phyloP scores from a whole-genome alignment of 495 filamentous ascomycete species.

The Daldinia decipiens region DNA sequence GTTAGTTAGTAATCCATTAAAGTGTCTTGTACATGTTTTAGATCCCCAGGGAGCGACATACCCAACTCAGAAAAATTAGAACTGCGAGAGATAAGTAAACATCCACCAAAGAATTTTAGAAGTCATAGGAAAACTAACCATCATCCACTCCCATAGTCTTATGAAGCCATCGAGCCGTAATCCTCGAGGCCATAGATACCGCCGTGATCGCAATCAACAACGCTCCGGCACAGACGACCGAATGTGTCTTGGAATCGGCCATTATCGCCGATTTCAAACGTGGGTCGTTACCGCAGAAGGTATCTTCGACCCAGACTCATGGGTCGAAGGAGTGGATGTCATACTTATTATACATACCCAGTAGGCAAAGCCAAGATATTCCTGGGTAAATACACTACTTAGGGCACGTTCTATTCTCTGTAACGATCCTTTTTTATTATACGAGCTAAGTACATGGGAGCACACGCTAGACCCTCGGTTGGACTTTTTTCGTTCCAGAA shows the following conservation, averaged over 20 bases:
- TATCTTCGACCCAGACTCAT: constrained; percentile 12
- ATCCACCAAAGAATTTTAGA: neutral
- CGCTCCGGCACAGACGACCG: constrained; percentile 24
- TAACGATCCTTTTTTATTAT: constrained; percentile 11
- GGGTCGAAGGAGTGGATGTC: constrained; percentile 10
- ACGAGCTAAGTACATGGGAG: constrained; percentile 24
- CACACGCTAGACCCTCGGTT: constrained; percentile 19
- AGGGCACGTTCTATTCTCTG: constrained; percentile 13
- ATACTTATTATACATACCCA: constrained; percentile 16
- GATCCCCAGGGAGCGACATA: constrained; percentile 1
- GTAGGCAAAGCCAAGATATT: neutral
- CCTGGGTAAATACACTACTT: neutral
- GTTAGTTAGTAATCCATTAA: constrained; percentile 4
- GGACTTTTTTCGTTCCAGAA: constrained; percentile 16
- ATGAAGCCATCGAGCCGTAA: constrained; percentile 28
- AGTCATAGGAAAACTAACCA: constrained; percentile 20
- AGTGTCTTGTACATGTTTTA: too few species aligned
- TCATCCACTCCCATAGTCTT: constrained; percentile 40
- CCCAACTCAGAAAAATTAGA: constrained; percentile 35
- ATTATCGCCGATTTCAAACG: constrained; percentile 17
- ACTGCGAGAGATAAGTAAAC: constrained; percentile 23
- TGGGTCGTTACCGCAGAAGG: constrained; percentile 2
- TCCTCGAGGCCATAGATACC: constrained; percentile 28
- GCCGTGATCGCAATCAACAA: constrained; percentile 32
- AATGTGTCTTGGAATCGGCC: constrained; percentile 13